phyloP scores from a whole-genome alignment of 2,329 filamentous ascomycete species.

The Didymella segeticola region DNA sequence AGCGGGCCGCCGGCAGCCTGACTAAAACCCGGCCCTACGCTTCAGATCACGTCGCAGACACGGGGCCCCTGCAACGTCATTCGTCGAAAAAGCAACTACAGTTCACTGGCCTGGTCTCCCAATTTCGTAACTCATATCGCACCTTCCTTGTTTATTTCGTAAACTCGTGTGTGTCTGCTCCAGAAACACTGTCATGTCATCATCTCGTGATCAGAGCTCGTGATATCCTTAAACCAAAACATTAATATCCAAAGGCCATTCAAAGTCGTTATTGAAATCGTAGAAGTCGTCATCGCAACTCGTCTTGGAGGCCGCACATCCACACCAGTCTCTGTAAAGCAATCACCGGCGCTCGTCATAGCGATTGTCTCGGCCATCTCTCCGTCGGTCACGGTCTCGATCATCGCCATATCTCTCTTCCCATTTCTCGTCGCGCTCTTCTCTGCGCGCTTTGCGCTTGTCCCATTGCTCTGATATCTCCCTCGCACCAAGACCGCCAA shows the following conservation, averaged over 20 bases:
- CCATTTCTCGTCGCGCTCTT: constrained; percentile 21
- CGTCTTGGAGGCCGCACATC: not conserved
- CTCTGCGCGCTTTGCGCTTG: constrained; percentile 14
- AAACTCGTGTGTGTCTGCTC: not conserved
- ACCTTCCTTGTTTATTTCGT: not conserved
- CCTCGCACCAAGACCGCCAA: constrained; percentile 43
- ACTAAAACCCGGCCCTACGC: constrained; percentile 6
- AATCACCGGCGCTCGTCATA: not conserved
- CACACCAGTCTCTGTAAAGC: not conserved
- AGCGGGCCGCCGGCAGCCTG: constrained; percentile 12
- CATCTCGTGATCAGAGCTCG: constrained; percentile 5
- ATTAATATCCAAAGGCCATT: not conserved
- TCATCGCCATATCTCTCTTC: constrained; percentile 12
- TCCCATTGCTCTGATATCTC: constrained; percentile 37
- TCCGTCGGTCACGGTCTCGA: constrained; percentile 5
- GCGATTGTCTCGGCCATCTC: constrained; percentile 7
- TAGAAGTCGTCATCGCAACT: not conserved
- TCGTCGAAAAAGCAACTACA: constrained; percentile 4
- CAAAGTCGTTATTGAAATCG: not conserved
- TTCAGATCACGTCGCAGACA: constrained; percentile 13
- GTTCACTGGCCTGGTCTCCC: not conserved
- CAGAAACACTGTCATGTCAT: not conserved
- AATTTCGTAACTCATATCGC: constrained; percentile 1
- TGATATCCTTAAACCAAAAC: not conserved
- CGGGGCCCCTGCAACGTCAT: constrained; percentile 11